Percentiles rank a stretch among this genome's conserved stretches.
phyloP scores from a whole-genome alignment of 1,284 basidiomycete genomes.

The Trametes polyzona region DNA sequence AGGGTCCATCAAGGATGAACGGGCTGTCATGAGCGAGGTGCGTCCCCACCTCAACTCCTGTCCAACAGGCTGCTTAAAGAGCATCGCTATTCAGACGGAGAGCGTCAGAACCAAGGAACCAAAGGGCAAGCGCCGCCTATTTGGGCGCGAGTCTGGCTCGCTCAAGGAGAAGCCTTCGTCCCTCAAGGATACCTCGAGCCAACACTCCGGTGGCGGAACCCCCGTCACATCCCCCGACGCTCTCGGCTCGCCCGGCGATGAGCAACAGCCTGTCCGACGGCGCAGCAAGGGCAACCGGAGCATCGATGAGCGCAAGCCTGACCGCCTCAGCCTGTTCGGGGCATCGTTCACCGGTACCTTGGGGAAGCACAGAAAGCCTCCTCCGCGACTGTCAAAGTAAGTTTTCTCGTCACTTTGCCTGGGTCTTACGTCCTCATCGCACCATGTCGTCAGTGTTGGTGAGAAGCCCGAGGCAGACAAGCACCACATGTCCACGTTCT shows the following conservation, averaged over 20 bases:
- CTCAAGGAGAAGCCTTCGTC: conserved; percentile 33
- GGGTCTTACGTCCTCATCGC: conserved; percentile 8
- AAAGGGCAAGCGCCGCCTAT: conserved; percentile 50
- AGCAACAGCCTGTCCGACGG: conserved; percentile 39
- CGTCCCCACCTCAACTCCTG: conserved; percentile 28
- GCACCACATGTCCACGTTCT: conserved; percentile 46
- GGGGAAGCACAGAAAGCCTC: conserved; percentile 76
- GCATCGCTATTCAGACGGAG: conserved; percentile 37
- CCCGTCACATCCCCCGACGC: conserved; percentile 25
- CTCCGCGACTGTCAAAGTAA: conserved; percentile 69
- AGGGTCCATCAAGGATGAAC: conserved; percentile 52
- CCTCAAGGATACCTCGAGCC: conserved; percentile 40
- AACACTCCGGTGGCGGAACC: conserved; percentile 33
- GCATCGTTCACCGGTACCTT: conserved; percentile 57
- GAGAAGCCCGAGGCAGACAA: conserved; percentile 36
- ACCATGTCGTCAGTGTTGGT: conserved; percentile 13
- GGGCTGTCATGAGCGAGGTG: conserved; percentile 70
- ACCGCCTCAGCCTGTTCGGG: conserved; percentile 82
- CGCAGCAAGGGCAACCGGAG: conserved; percentile 54
- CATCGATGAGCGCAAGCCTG: conserved; percentile 54
- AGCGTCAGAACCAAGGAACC: conserved; percentile 41
- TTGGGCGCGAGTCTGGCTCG: conserved; percentile 51
- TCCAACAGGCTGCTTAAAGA: neutral
- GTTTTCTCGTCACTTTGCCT: conserved; percentile 27
- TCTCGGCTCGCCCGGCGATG: conserved; percentile 29